Evolutionary conservation across 1,284 basidiomycete genomes (phyloP), one percentile per base, ranked within the genome.

Genomic region (Ceratobasidium sp.): DNA sequence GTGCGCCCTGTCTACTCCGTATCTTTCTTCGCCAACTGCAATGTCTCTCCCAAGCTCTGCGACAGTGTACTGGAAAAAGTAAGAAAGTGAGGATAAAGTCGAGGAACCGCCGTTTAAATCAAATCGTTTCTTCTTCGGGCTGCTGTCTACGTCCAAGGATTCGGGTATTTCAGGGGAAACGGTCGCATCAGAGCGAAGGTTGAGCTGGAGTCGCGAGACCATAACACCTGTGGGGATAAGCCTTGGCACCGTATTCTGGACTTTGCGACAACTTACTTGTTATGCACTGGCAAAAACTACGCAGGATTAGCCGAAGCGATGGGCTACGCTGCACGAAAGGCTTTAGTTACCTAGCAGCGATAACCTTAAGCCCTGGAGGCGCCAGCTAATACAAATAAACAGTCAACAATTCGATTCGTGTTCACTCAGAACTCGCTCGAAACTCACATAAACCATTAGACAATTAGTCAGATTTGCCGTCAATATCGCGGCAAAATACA

Each of bases 161-260:
- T 26, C 13, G 13, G 51, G 26, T 23, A 31, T 53, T 37, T 33
- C 42, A 11, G 65, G 15, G 26, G 31, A 53, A 26, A 15, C 37
- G 10, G 53, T 53, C 3, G 65, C 53, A 11, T 54, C 49, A 7
- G 65, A 68, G 26, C 65, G 65, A 20, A 68, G 63, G 33, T 68
- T 68, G 8, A 68, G 65, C 35, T 68, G 65, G 8, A 68, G 51
- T 23, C 65, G 47, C 13, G 65, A 68, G 13, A 68, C 51, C 49
- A 68, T 53, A 3, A 68, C 20, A 49, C 45, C 64, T 66, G 64
- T 10, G 33, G 23, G 11, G 33, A n/a, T 28, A 28, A 33, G 64
- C 1, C 42, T 33, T 15, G 64, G 7, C 26, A 23, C 45, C 26
- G n/a, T n/a, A 66, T 5, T 31, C 7, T 28, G 42, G 11, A 45